Conservation (phyloP, 257 asterid species). For the Euphrasia confusa region DNA sequence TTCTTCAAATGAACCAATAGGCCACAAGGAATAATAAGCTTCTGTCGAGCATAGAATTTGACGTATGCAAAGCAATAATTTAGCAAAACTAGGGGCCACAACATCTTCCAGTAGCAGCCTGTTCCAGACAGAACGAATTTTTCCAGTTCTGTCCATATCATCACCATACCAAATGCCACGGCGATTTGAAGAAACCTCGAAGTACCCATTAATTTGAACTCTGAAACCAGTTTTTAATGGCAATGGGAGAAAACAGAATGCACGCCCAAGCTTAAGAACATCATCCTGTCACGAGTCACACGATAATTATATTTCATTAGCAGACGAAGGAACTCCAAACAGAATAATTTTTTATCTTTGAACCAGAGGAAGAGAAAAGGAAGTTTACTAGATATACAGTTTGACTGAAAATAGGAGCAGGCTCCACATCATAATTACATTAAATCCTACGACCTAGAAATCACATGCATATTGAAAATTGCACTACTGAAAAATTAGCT, state of each 20-base stretch:
- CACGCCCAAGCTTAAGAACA: conserved; percentile 62
- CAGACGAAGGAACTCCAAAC: conserved; percentile 18
- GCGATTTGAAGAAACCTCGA: conserved; percentile 95
- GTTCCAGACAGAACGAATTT: conserved; percentile 93
- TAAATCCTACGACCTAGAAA: conserved; percentile 18
- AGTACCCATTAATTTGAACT: conserved; percentile 83
- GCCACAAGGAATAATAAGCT: conserved; percentile 79
- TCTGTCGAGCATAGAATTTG: conserved; percentile 54
- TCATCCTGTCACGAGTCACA: conserved; percentile 48
- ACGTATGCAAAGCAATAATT: conserved; percentile 57
- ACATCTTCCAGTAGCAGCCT: conserved; percentile 88
- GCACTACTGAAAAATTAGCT: conserved; percentile 9
- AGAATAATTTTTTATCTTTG: background rate
- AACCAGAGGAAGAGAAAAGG: conserved; percentile 10
- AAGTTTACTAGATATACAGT: conserved; percentile 9
- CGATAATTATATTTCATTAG: conserved; percentile 21
- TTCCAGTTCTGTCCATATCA: conserved; percentile 98
- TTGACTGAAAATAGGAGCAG: conserved; percentile 15
- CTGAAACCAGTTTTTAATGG: conserved; percentile 88
- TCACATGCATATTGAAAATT: conserved; percentile 1
- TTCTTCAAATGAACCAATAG: conserved; percentile 81
- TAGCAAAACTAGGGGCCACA: conserved; percentile 74
- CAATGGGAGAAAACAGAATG: conserved; percentile 94
- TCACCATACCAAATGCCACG: conserved; percentile 99
- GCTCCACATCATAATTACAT: conserved; percentile 5